Evolutionary conservation across 2,329 filamentous ascomycete genomes (phyloP), one percentile per base, ranked within the genome.

Genomic region (Diaporthe humulicola): DNA sequence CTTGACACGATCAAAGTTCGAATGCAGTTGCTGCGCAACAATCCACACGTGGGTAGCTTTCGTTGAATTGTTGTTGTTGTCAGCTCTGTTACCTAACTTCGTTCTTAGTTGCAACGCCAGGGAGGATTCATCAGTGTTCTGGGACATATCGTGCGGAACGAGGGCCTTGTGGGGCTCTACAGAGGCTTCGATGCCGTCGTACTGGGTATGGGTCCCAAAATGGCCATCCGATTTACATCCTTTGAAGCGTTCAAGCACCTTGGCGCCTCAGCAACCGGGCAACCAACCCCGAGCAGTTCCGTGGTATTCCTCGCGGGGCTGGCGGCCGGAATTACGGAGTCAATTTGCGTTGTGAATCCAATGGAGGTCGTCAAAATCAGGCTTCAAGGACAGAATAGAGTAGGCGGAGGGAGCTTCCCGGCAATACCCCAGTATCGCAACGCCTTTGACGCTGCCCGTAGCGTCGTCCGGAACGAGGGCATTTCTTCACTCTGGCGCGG

Each of bases 291-390:
- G 12, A 57, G 28, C 54, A 57, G 54, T 57, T 57, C 54, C 19
- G 54, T 57, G 17, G 54, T 57, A 15, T 57, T 57, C 30, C 17
- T 57, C 54, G 30, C 54, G 12, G 54, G 54, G 3, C 54, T 57
- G 28, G 54, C 54, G 2, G 54, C 54, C 8, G 54, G 54, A 57
- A n/a, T 57, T 17, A 57, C 54, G 10, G 54, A 36, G 54, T 30
- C 54, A n/a, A 30, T 36, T 9, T 57, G 54, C 28, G 54, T 57
- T 19, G 54, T 57, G 28, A 57, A 36, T 19, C 54, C 54, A 9
- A 57, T 57, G 54, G 54, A 57, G 54, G 54, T 57, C 54, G 54
- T 57, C 30, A 57, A 57, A 22, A 57, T 57, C 8, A 57, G 54
- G 54, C 54, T 57, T 17, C 54, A 57, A 19, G 54, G 15, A 22